Evolutionary conservation across 805 yeast species (phyloP), one percentile per base, ranked within the genome.

Genomic region (Dipodascopsis tothii): DNA sequence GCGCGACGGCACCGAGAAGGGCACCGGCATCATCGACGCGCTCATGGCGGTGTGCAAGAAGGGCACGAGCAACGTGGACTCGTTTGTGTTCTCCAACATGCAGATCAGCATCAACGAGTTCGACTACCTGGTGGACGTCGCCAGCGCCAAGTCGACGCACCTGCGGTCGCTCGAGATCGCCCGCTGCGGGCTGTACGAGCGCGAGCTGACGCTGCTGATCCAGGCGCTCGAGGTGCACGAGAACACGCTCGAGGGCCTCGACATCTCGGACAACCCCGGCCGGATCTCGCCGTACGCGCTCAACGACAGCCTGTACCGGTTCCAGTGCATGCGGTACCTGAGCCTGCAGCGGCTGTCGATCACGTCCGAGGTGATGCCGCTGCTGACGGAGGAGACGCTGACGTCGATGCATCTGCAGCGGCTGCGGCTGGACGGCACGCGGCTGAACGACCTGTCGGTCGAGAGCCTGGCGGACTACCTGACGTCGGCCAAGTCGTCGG

Each of bases 231-330:
- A 55, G 19, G 44, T 49, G n/a, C 53, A 54, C 25, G 55, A 52
- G 21, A 44, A 46, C 21, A 47, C 55, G 18, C 39, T 54, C 14
- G 50, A 43, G 18, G 52, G 50, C 4, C 54, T 54, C n/a, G 57
- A 54, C 33, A 45, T 54, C 21, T 54, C 57, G 3, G 54, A 47
- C 17, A 54, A 54, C 37, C 56, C 57, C 5, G 57, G 53, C 16
- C 48, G 57, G 4, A 40, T 54, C 19, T 53, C 54, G 17, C 48
- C 40, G 5, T 39, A 49, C 23, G 33, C 55, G 14, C 43, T 54
- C 19, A 48, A 51, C 36, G 55, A 47, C 32, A 42, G 54, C 19
- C 30, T 54, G 16, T 44, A 46, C 19, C 25, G 53, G 18, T 47
- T 54, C 25, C 49, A 44, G 27, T 43, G 44, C 33, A 32, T 54